Percentiles rank a stretch among this genome's conserved stretches.
phyloP scores from a whole-genome alignment of 2,329 filamentous ascomycete species.

The Venturia asperata region DNA sequence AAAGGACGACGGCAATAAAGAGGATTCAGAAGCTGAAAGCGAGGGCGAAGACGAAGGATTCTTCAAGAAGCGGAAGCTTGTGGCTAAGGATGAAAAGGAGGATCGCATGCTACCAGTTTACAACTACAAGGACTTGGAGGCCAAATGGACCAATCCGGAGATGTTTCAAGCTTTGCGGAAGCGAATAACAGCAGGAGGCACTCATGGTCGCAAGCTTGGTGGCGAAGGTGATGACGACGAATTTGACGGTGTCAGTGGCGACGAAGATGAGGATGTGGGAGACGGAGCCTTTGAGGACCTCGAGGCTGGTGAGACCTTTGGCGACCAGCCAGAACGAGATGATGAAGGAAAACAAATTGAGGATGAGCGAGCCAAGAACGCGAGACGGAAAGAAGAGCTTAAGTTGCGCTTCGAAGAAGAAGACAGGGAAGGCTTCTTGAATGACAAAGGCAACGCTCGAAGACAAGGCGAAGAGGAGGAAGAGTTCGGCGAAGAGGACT shows the following conservation, averaged over 20 bases:
- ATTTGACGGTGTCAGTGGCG: conserved; percentile 52
- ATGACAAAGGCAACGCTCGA: conserved; percentile 74
- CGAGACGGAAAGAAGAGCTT: conserved; percentile 86
- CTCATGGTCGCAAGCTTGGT: conserved; percentile 43
- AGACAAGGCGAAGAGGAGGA: conserved; percentile 64
- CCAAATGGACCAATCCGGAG: conserved; percentile 77
- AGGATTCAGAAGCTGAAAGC: conserved; percentile 49
- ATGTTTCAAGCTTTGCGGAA: conserved; percentile 66
- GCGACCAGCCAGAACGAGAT: conserved; percentile 33
- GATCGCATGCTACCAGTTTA: conserved; percentile 72
- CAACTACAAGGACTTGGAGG: conserved; percentile 72
- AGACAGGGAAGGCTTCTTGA: conserved; percentile 90
- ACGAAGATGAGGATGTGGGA: conserved; percentile 58
- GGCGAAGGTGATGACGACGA: conserved; percentile 47
- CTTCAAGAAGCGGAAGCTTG: conserved; percentile 50
- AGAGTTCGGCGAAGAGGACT: conserved; percentile 94
- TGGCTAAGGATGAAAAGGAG: conserved; percentile 49
- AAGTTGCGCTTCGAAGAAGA: conserved; percentile 94
- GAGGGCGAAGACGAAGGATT: conserved; percentile 61
- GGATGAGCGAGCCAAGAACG: conserved; percentile 84
- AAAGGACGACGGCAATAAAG: conserved; percentile 47
- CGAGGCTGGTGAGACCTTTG: conserved; percentile 62
- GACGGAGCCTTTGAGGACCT: conserved; percentile 82
- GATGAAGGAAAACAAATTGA: conserved; percentile 55
- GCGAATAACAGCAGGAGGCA: conserved; percentile 66